Percentiles rank a stretch among this genome's conserved stretches.
Evolutionary conservation across 1,139 yeast species (phyloP).

Genomic region (Yamadazyma conglobata): DNA sequence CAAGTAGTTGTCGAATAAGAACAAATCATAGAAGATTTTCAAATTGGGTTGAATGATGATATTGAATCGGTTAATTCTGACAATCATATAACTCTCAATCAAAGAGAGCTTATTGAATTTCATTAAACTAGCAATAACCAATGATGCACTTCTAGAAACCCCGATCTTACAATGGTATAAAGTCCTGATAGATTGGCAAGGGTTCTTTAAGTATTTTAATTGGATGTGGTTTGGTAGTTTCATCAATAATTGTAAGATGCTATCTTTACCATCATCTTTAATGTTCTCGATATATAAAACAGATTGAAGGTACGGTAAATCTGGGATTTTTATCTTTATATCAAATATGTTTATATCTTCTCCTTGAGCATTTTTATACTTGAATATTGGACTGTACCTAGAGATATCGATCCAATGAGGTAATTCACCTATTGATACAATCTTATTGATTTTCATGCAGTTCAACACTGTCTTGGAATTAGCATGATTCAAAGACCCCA

Average conservation of each 20-base stretch:
- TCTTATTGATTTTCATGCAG: constrained; percentile 20
- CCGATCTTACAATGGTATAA: constrained; percentile 90
- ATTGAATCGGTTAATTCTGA: constrained; percentile 78
- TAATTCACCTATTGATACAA: constrained; percentile 37
- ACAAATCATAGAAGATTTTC: constrained; percentile 78
- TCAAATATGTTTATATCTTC: constrained; percentile 26
- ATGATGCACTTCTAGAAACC: constrained; percentile 85
- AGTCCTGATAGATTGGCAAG: constrained; percentile 38
- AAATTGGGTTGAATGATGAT: constrained; percentile 90
- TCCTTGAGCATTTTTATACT: constrained; percentile 22
- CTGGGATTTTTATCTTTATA: constrained; percentile 17
- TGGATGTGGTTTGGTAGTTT: constrained; percentile 32
- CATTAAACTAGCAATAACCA: constrained; percentile 90
- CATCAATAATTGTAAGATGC: constrained; percentile 28
- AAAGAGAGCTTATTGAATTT: constrained; percentile 60
- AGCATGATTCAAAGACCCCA: constrained; percentile 38
- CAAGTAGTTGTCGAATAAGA: constrained; percentile 67
- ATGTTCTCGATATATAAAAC: constrained; percentile 33
- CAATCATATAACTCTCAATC: constrained; percentile 73
- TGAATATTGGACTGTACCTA: constrained; percentile 21
- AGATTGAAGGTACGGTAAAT: constrained; percentile 21
- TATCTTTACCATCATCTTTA: constrained; percentile 42
- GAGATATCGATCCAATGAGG: constrained; percentile 32
- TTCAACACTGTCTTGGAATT: constrained; percentile 29
- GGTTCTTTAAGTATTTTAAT: constrained; percentile 25